Evolutionary conservation across 2,329 filamentous ascomycete species (phyloP).

Genomic region (Xylaria sp.): DNA sequence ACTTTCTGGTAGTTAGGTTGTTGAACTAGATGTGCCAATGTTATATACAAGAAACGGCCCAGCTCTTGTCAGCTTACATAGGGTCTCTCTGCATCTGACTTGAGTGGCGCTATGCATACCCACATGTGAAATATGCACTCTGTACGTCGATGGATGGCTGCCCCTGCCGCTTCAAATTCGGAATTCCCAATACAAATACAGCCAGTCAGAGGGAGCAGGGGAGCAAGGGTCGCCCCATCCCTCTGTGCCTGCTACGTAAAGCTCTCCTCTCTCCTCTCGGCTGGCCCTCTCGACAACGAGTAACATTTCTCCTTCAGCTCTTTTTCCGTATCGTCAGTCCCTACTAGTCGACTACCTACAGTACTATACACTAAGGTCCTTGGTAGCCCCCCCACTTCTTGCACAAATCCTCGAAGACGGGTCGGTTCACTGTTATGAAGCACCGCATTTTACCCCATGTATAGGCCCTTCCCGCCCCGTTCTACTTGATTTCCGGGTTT

Average conservation of each 20-base stretch:
- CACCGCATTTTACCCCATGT: conserved; percentile 30
- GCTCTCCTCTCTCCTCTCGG: conserved; percentile 21
- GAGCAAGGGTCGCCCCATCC: conserved; percentile 35
- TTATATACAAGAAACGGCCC: neutral
- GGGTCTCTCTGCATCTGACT: conserved; percentile 14
- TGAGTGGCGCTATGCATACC: conserved; percentile 18
- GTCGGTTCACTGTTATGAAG: conserved; percentile 18
- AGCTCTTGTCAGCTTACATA: conserved; percentile 3
- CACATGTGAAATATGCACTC: conserved; percentile 21
- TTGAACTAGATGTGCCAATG: neutral
- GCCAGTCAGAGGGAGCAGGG: conserved; percentile 22
- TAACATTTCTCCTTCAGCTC: conserved; percentile 19
- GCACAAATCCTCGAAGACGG: conserved; percentile 35
- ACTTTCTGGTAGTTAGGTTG: neutral
- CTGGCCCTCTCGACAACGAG: conserved; percentile 19
- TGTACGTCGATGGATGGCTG: conserved; percentile 20
- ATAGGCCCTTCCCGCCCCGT: neutral
- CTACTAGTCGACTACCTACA: conserved; percentile 23
- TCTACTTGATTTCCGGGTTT: conserved; percentile 28
- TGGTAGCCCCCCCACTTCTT: conserved; percentile 24
- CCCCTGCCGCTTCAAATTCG: conserved; percentile 26
- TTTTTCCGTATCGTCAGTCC: conserved; percentile 27
- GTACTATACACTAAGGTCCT: conserved; percentile 14
- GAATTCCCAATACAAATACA: conserved; percentile 16
- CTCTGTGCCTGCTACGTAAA: conserved; percentile 21